Conservation (phyloP, 2,329 filamentous ascomycete genomes). For the Geosmithia morbida region DNA sequence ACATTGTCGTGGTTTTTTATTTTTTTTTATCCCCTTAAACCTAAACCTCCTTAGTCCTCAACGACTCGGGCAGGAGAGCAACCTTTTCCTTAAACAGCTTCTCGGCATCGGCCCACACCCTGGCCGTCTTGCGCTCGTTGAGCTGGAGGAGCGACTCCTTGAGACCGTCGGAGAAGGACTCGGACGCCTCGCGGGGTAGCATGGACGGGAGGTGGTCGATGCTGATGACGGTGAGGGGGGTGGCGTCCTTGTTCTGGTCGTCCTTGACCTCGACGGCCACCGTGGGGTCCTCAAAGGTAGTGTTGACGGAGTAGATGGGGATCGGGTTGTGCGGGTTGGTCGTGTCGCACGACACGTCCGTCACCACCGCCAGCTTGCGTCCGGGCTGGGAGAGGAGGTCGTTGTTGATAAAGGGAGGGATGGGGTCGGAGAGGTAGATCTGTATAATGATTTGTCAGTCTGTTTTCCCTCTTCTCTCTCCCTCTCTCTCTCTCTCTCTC, state of each 20-base stretch:
- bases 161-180: conserved; percentile 68
- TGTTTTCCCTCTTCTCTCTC: too few species aligned
- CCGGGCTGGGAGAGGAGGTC: conserved; percentile 47
- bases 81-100: conserved; percentile 78
- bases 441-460: conserved; percentile 29
- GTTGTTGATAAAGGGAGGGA: conserved; percentile 67
- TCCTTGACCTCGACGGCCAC: conserved; percentile 53
- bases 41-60: neutral
- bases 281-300: conserved; percentile 80
- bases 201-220: conserved; percentile 79
- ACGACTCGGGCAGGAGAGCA: conserved; percentile 38
- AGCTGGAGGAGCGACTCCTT: conserved; percentile 65
- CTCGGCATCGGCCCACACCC: conserved; percentile 78
- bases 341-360: conserved; percentile 65
- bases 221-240: conserved; percentile 58
- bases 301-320: conserved; percentile 73
- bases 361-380: conserved; percentile 66
- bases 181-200: conserved; percentile 72
- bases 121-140: conserved; percentile 56
- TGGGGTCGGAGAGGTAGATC: conserved; percentile 26
- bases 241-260: conserved; percentile 14
- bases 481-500: too few species aligned
- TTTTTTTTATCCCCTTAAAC: neutral
- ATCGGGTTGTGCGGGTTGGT: conserved; percentile 58
- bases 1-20: neutral